Base-by-base conservation (phyloP, 192 early-diverging fungal species). In the Podila horticola region DNA sequence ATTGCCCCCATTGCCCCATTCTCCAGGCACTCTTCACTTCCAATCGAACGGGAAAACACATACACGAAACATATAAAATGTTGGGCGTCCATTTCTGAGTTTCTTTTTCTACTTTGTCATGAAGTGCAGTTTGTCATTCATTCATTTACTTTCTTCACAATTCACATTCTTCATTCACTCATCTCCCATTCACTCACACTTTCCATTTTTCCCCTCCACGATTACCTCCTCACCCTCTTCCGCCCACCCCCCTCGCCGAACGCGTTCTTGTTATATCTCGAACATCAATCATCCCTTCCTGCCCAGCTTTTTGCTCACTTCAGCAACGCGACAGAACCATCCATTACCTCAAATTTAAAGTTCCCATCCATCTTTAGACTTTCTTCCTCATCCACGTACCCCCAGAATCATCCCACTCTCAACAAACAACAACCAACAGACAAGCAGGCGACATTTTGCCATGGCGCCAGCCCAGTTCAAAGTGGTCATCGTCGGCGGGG, bases 401-500 rank as follows among this genome's bases (percentile, higher is more conserved):
- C 20, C 12, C n/a, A 55, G 4, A 12, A 22, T 26, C 52, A 24
- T 55, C 20, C 52, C 52, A 55, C 52, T 55, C 2, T 3, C 26
- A 19, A 2, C 59, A 61, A 61, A 24, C 15, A 49, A 20, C 28
- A 62, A 45, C 41, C 13, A 45, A 3, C 58, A 13, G 38, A 62
- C 50, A 51, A 24, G 8, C 50, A 38, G 9, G 26, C 26, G 6
- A 30, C 30, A 61, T 1, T 50, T 19, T 24, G 33, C 5, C 33
- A 58, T 26, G 17, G 13, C 51, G 5, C 30, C 62, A 64, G 26
- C 59, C 17, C 34, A 65, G 22, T 65, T 65, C 48, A 65, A 50
- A 41, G 51, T 72, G 48, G n/a, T 72, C 50, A 72, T 72, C 22
- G 62, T 64, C 36, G 70, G 70, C 19, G 70, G 62, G 11, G 59